Evolutionary conservation across 164 flowering plant species (phyloP).

Genomic region (Vitis rupestris): DNA sequence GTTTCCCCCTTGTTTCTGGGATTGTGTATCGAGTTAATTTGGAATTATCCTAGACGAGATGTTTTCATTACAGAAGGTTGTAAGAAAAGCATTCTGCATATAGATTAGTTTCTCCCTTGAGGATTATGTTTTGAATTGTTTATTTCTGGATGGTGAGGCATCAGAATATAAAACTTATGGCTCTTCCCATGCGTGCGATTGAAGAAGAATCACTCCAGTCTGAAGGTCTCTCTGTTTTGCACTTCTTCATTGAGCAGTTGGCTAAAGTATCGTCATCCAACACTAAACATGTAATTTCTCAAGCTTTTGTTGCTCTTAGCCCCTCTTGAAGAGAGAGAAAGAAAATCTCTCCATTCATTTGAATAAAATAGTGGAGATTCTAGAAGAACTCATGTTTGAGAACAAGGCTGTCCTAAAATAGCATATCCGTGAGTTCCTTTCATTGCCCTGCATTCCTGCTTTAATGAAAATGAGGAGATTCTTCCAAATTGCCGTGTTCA

Average conservation of each 20-base stretch:
- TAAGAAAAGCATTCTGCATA: slow-evolving; percentile 81
- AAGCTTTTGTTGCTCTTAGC: slow-evolving; percentile 91
- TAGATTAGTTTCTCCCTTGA: slow-evolving; percentile 70
- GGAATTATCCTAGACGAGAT: no score
- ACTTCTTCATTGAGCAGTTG: slow-evolving; percentile 72
- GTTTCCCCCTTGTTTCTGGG: no score
- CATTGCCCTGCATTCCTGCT: no score
- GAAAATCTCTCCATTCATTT: no score
- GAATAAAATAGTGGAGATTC: no score
- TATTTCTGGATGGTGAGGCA: slow-evolving; percentile 50
- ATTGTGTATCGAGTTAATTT: no score
- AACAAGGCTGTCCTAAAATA: no score
- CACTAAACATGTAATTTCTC: slow-evolving; percentile 86
- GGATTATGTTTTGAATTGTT: slow-evolving; percentile 42
- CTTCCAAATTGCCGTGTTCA: no score
- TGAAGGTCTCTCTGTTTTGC: slow-evolving; percentile 85
- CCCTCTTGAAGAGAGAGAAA: slow-evolving; percentile 24
- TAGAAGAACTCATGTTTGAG: no score
- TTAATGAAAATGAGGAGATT: no score
- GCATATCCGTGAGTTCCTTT: no score
- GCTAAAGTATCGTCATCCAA: slow-evolving; percentile 78
- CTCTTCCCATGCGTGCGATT: slow-evolving; percentile 88
- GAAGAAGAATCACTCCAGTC: slow-evolving; percentile 72
- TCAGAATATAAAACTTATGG: slow-evolving; percentile 72
- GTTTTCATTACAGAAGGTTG: slow-evolving; percentile 28